Conservation (phyloP, 2,329 filamentous ascomycete species). For the Alternaria atra region DNA sequence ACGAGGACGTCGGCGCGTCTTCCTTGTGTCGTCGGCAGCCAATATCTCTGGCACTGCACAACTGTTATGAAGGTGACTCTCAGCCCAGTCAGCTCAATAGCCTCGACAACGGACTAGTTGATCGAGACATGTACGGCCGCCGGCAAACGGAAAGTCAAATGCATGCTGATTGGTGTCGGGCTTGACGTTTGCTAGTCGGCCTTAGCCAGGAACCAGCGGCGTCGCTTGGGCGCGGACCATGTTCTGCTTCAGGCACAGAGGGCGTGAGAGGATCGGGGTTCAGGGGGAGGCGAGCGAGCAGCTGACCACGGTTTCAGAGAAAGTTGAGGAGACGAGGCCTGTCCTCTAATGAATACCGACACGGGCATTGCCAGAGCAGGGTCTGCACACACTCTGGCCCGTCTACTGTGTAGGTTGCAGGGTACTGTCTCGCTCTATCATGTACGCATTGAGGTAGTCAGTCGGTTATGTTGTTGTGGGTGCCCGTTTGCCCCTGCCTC, state of each 20-base stretch:
- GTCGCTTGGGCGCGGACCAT: constrained; percentile 14
- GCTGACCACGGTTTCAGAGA: constrained; percentile 26
- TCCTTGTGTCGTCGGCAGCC: not conserved
- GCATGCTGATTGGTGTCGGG: not conserved
- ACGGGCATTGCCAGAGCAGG: not conserved
- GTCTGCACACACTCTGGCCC: not conserved
- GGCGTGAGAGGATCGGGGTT: constrained; percentile 10
- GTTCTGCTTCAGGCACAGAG: constrained; percentile 8
- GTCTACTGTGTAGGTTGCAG: not conserved
- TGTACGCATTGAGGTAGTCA: not conserved
- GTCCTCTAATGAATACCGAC: not conserved
- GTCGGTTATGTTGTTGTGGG: not conserved
- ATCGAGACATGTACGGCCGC: not conserved
- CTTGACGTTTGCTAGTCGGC: constrained; percentile 9
- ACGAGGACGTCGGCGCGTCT: not conserved
- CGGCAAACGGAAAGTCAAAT: not conserved
- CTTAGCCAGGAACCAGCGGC: constrained; percentile 22
- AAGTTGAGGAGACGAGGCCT: not conserved
- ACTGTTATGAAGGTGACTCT: not conserved
- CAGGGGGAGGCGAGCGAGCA: constrained; percentile 20
- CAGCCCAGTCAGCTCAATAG: not conserved
- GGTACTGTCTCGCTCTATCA: not conserved
- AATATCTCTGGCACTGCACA: not conserved
- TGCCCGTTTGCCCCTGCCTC: constrained; percentile 5
- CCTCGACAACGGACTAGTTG: not conserved